phyloP scores from a whole-genome alignment of 2,329 filamentous ascomycete genomes.

The Neocatenulostroma microsporum region DNA sequence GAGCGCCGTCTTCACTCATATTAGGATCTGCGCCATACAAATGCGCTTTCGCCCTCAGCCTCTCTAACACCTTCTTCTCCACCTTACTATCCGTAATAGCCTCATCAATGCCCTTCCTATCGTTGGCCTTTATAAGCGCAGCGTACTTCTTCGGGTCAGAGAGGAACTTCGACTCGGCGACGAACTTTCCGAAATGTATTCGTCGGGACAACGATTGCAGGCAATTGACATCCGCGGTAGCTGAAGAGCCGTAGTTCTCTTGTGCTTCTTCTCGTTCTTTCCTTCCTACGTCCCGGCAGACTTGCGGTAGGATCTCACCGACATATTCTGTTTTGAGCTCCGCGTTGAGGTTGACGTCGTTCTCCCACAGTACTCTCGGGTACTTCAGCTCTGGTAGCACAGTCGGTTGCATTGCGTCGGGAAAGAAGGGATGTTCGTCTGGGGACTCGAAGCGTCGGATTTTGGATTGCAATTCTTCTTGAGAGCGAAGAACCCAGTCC shows the following conservation, averaged over 20 bases:
- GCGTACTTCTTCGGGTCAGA: constrained; percentile 76
- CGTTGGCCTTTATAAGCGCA: constrained; percentile 68
- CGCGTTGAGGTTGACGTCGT: constrained; percentile 83
- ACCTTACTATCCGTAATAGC: constrained; percentile 87
- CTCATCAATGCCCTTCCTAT: constrained; percentile 72
- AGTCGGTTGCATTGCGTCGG: constrained; percentile 65
- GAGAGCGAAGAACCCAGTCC: constrained; percentile 87
- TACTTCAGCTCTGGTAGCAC: constrained; percentile 86
- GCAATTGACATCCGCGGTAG: constrained; percentile 82
- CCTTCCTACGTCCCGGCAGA: constrained; percentile 51
- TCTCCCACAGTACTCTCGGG: constrained; percentile 76
- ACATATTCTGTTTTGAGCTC: constrained; percentile 83
- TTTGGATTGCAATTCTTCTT: constrained; percentile 83
- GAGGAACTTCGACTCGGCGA: constrained; percentile 90
- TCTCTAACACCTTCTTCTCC: constrained; percentile 83
- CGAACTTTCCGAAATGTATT: constrained; percentile 98
- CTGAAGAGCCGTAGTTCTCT: constrained; percentile 92
- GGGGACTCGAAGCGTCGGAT: constrained; percentile 93
- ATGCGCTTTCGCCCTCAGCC: constrained; percentile 77
- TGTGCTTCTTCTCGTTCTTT: constrained; percentile 58
- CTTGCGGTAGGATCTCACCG: constrained; percentile 69
- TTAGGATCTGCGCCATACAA: constrained; percentile 91
- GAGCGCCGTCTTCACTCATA: constrained; percentile 41
- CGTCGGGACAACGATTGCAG: constrained; percentile 82
- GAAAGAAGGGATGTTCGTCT: constrained; percentile 97